Percentiles rank a stretch among this genome's conserved stretches.
Conservation (phyloP, 169 alveolate genomes). For the Theileria equi region DNA sequence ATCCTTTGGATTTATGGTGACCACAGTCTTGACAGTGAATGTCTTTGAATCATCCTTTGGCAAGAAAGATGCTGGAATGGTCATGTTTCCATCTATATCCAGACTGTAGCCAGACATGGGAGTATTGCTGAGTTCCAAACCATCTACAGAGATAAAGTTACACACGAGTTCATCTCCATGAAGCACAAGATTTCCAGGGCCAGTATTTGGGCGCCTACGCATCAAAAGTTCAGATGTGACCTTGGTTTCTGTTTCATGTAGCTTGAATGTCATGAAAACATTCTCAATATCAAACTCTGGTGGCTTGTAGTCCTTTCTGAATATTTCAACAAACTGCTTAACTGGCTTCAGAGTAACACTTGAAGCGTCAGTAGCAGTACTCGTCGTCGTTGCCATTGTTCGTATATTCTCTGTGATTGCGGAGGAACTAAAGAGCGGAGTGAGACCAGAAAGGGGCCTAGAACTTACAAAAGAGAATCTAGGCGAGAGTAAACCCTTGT, state of each 20-base stretch:
- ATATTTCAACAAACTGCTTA: conserved; percentile 70
- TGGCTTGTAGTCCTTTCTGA: conserved; percentile 83
- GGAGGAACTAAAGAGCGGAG: too few species aligned
- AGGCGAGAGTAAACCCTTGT: too few species aligned
- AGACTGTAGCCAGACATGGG: conserved; percentile 65
- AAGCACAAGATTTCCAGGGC: conserved; percentile 77
- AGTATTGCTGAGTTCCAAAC: conserved; percentile 66
- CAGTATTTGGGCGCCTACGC: conserved; percentile 63
- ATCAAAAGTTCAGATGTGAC: conserved; percentile 64
- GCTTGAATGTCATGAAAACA: conserved; percentile 73
- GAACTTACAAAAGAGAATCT: too few species aligned
- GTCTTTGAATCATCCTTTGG: conserved; percentile 54
- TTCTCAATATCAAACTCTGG: conserved; percentile 75
- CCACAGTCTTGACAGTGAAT: conserved; percentile 73
- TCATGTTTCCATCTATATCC: conserved; percentile 70
- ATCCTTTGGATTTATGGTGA: conserved; percentile 77
- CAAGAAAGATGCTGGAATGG: conserved; percentile 60
- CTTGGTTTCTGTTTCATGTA: conserved; percentile 73
- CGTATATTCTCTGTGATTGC: too few species aligned
- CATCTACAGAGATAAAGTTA: conserved; percentile 73
- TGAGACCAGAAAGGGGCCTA: too few species aligned
- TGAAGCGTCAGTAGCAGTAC: conserved; percentile 28
- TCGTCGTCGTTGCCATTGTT: conserved; percentile 28
- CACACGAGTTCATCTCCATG: conserved; percentile 85
- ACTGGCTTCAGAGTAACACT: conserved; percentile 56